Percentiles rank a stretch among this genome's conserved stretches.
Conservation (phyloP, 176 grass and related monocot species). For the Neostapfia colusana region DNA sequence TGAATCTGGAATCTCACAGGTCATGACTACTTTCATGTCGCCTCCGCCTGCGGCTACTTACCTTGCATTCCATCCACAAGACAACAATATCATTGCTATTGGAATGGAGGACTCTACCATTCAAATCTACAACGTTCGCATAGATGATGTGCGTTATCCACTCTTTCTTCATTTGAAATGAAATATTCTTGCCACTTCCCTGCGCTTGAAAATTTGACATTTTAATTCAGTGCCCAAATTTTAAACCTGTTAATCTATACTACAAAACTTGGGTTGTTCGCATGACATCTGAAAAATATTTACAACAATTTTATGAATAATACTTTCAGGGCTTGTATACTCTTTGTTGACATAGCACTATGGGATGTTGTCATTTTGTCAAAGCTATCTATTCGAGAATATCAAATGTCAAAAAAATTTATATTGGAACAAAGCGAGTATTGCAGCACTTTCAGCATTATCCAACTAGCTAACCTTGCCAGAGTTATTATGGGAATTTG, state of each 20-base stretch:
- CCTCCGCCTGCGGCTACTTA: slow-evolving; percentile 95
- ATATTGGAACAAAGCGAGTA: neutral
- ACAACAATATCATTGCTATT: slow-evolving; percentile 99
- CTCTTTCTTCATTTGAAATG: slow-evolving; percentile 21
- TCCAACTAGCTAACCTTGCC: neutral
- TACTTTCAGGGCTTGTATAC: neutral
- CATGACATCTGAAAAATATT: neutral
- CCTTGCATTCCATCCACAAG: slow-evolving; percentile 94
- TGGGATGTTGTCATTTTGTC: neutral
- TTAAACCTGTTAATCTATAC: neutral
- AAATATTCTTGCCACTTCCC: neutral
- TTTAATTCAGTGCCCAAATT: neutral
- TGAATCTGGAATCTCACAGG: slow-evolving; percentile 44
- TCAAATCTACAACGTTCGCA: slow-evolving; percentile 98
- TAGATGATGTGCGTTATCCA: slow-evolving; percentile 61
- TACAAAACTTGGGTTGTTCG: neutral
- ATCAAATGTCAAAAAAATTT: neutral
- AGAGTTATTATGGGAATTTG: neutral
- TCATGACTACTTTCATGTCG: slow-evolving; percentile 99
- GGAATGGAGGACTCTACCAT: slow-evolving; percentile 99
- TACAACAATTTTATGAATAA: neutral
- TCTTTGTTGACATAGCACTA: neutral
- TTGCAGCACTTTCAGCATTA: neutral
- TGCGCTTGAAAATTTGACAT: neutral
- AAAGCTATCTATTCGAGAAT: neutral